Percentiles rank a stretch among this genome's conserved stretches.
These are phyloP conservation scores for Litsea cubeba DNA, from an alignment of 164 flowering plant genomes.

Conservation along the genomic window DNA sequence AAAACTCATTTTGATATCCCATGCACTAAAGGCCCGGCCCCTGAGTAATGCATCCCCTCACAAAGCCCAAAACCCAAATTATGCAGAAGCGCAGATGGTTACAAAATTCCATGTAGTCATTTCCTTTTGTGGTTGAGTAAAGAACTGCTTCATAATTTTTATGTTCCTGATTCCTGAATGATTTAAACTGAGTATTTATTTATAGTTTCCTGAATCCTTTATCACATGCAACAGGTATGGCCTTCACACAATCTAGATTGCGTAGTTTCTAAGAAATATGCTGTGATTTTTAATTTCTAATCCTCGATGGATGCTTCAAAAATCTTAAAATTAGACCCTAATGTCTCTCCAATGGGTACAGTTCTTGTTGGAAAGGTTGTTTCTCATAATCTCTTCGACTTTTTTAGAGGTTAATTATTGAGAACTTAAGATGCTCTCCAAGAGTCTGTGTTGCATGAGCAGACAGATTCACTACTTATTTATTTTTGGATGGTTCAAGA, in stretches of 20 bases:
- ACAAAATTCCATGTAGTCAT: background rate
- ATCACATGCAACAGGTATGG: background rate
- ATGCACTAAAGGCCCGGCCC: too few species aligned
- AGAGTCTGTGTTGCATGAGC: background rate
- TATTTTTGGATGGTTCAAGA: too few species aligned
- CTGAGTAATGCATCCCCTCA: background rate
- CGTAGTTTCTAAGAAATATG: background rate
- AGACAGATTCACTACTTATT: too few species aligned
- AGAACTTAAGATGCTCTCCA: background rate
- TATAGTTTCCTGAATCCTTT: background rate
- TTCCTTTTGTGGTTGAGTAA: too few species aligned
- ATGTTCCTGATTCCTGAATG: background rate
- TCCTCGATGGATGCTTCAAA: background rate
- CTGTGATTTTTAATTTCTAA: background rate
- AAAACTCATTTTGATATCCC: too few species aligned
- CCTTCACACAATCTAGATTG: background rate
- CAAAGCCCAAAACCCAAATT: background rate
- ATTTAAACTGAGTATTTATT: background rate
- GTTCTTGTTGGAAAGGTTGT: background rate
- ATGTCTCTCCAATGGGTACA: background rate
- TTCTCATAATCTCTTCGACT: background rate
- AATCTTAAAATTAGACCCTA: too few species aligned
- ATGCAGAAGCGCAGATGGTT: background rate
- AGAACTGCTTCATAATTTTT: background rate
- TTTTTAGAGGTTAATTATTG: background rate